A percentile compares a stretch with the other conserved stretches of the same genome.
Conservation (phyloP, 495 filamentous ascomycete genomes). For the Podospora tetraspora region DNA sequence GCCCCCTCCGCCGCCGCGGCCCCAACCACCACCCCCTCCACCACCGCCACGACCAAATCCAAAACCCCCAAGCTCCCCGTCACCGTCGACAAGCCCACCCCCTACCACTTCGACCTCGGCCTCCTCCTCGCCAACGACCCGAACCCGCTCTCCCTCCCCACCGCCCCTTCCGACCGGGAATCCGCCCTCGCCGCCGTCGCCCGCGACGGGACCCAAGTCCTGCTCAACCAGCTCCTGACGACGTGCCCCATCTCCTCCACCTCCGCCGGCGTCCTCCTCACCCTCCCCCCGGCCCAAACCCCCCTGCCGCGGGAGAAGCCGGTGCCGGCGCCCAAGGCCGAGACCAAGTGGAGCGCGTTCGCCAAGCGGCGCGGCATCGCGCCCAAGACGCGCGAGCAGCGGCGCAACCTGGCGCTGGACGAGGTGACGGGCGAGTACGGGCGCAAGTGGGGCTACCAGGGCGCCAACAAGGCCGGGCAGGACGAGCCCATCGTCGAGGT, state of each 20-base stretch:
- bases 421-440: conserved; percentile 83
- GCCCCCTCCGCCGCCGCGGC: conserved; percentile 5
- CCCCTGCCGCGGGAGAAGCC: conserved; percentile 84
- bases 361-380: conserved; percentile 93
- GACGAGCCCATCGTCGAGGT: conserved; percentile 82
- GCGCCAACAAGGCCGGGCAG: conserved; percentile 70
- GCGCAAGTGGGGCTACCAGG: conserved; percentile 84
- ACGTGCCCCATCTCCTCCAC: conserved; percentile 70
- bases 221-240: conserved; percentile 75
- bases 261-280: conserved; percentile 63
- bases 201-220: conserved; percentile 78
- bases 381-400: conserved; percentile 62
- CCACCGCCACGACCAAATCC: conserved; percentile 8
- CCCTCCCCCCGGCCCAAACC: conserved; percentile 63
- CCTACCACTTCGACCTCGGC: conserved; percentile 89
- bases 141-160: conserved; percentile 60
- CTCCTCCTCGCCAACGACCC: conserved; percentile 76
- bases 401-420: conserved; percentile 70
- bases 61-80: conserved; percentile 46
- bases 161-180: conserved; percentile 47
- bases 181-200: conserved; percentile 59
- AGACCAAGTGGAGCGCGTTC: conserved; percentile 92
- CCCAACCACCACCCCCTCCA: conserved; percentile 26
- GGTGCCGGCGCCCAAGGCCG: conserved; percentile 67
- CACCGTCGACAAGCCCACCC: conserved; percentile 73